These are phyloP conservation scores for Pythium angustatum DNA, from an alignment of 352 stramenopile genomes.

Conservation along the genomic window DNA sequence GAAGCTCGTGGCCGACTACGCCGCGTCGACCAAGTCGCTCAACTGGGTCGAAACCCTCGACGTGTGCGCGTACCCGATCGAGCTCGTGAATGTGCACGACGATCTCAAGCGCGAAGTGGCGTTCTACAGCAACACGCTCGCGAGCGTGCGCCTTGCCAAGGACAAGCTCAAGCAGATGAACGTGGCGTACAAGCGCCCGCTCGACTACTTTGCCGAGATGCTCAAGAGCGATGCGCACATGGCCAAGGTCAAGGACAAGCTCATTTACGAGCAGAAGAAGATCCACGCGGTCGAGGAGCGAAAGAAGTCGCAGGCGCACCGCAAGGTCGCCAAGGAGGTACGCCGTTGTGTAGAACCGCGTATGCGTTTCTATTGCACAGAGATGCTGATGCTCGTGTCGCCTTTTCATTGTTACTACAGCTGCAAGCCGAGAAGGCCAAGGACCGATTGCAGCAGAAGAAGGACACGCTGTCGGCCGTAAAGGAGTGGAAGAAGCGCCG, in stretches of 20 bases:
- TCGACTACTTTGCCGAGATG: conserved; percentile 99
- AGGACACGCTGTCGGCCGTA: conserved; percentile 84
- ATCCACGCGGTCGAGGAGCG: conserved; percentile 97
- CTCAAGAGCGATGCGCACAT: conserved; percentile 98
- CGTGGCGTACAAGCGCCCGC: conserved; percentile 92
- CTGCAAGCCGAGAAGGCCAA: conserved; percentile 83
- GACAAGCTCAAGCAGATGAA: conserved; percentile 59
- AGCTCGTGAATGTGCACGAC: conserved; percentile 82
- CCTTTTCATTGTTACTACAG: conserved; percentile 13
- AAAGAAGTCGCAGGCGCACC: conserved; percentile 97
- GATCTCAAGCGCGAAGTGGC: conserved; percentile 92
- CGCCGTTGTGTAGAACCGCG: background rate
- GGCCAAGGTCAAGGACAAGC: conserved; percentile 96
- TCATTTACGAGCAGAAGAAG: conserved; percentile 99
- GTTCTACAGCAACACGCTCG: conserved; percentile 96
- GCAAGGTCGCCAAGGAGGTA: conserved; percentile 96
- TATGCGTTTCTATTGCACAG: no score
- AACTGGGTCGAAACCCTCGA: conserved; percentile 83
- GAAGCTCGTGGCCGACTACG: conserved; percentile 58
- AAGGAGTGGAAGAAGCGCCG: conserved; percentile 90
- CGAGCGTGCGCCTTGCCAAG: conserved; percentile 70
- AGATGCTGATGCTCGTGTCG: background rate
- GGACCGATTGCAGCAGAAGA: conserved; percentile 83
- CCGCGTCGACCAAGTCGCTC: conserved; percentile 37
- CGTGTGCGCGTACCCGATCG: conserved; percentile 56